Conservation (phyloP, 495 filamentous ascomycete species). For the Rhypophila decipiens region DNA sequence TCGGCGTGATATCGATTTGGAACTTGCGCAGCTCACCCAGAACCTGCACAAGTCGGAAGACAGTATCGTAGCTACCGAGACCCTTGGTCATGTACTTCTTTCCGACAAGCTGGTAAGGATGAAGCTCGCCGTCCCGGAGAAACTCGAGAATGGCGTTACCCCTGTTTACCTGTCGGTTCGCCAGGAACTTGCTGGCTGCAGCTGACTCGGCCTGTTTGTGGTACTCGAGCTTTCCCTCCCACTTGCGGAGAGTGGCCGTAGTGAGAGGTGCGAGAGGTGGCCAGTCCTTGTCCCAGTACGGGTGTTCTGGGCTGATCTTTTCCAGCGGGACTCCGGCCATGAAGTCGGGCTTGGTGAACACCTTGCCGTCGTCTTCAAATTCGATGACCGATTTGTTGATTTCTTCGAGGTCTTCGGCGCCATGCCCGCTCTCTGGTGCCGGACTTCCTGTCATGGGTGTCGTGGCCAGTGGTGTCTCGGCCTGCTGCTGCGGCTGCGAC, state of each 20-base stretch:
- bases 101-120: slow-evolving; percentile 42
- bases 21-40: slow-evolving; percentile 41
- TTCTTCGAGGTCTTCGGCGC: slow-evolving; percentile 15
- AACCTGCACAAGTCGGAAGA: slow-evolving; percentile 40
- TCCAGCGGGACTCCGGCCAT: slow-evolving; percentile 39
- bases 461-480: not conserved
- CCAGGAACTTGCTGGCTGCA: slow-evolving; percentile 35
- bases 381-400: slow-evolving; percentile 32
- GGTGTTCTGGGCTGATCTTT: slow-evolving; percentile 34
- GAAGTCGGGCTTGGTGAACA: slow-evolving; percentile 32
- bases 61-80: slow-evolving; percentile 41
- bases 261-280: slow-evolving; percentile 25
- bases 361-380: slow-evolving; percentile 32
- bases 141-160: slow-evolving; percentile 38
- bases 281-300: slow-evolving; percentile 44
- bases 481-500: not conserved
- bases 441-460: slow-evolving; percentile 14
- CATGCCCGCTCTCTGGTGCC: slow-evolving; percentile 8
- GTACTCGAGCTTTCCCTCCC: slow-evolving; percentile 31
- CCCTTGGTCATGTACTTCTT: slow-evolving; percentile 34
- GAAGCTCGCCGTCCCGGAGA: slow-evolving; percentile 34
- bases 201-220: slow-evolving; percentile 9
- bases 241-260: slow-evolving; percentile 25
- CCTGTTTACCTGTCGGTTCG: slow-evolving; percentile 40
- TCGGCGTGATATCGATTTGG: slow-evolving; percentile 35